These are phyloP conservation scores for Exophiala alcalophila DNA, from an alignment of 2,329 filamentous ascomycete genomes.

Conservation along the genomic window DNA sequence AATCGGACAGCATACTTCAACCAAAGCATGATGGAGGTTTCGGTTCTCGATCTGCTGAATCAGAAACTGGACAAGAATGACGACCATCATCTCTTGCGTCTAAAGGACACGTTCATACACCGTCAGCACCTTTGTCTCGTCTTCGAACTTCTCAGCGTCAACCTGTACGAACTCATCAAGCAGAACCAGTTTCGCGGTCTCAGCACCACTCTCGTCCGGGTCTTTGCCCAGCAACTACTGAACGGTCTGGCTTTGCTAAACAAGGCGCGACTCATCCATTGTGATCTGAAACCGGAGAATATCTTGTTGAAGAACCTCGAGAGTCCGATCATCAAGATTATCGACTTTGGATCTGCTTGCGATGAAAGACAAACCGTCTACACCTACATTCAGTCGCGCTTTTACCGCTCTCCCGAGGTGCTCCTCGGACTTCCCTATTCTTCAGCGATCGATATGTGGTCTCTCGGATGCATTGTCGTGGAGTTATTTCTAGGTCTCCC, in stretches of 20 bases:
- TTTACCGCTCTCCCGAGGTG: conserved; percentile 96
- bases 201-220: conserved; percentile 92
- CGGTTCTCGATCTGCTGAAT: conserved; percentile 94
- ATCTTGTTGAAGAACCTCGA: conserved; percentile 97
- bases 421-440: conserved; percentile 94
- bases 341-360: conserved; percentile 97
- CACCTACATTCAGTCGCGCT: conserved; percentile 97
- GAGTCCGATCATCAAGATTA: conserved; percentile 99
- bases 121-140: conserved; percentile 94
- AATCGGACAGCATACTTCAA: conserved; percentile 99
- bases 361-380: conserved; percentile 98
- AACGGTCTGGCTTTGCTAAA: conserved; percentile 90
- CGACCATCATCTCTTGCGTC: conserved; percentile 87
- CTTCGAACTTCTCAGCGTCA: conserved; percentile 94
- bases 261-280: conserved; percentile 95
- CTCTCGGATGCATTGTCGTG: conserved; percentile 94
- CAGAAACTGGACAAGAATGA: conserved; percentile 99
- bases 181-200: conserved; percentile 98
- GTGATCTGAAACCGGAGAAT: conserved; percentile 96
- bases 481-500: conserved; percentile 94
- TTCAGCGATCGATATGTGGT: conserved; percentile 99
- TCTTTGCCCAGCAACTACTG: conserved; percentile 94
- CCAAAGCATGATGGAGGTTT: conserved; percentile 99
- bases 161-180: conserved; percentile 97
- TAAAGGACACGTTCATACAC: conserved; percentile 98